Evolutionary conservation across 495 filamentous ascomycete species (phyloP), one percentile per base, ranked within the genome.

Genomic region (Viridothelium virens): DNA sequence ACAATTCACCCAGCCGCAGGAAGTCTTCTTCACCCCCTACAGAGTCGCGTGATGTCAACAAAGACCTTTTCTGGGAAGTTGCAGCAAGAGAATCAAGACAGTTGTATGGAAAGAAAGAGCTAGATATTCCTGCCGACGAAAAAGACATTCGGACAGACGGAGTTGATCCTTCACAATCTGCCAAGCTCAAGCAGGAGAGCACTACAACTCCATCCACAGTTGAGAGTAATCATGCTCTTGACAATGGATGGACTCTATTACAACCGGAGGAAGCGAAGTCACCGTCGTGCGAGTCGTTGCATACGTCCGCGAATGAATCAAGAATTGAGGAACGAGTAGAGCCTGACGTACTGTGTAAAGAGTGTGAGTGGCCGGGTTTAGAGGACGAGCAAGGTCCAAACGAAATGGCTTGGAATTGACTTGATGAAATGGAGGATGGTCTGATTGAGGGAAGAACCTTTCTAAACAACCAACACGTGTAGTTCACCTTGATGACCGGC

Each of bases 201-300:
- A 33, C 5, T 9, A 59, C 25, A 34, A 14, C 7, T 18, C 14
- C 31, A 3, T 14, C 1, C 6, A 31, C 11, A 33, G 31, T 14
- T 36, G 53, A 59, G 25, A 11, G 9, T n/a, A 47, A 41, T 9
- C 5, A 14, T 11, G 37, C 7, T 6, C 38, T 41, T 33, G 61
- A 63, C 9, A 41, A 34, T 41, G 41, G 14, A 39, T 65, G 63
- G 46, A 65, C 63, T 56, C 11, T 65, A 12, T 36, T 65, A 14
- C 53, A 59, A 36, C 3, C 53, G 31, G 63, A 65, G 34, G 46
- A 38, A 18, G 38, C 48, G 44, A 53, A 31, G 33, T 25, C 63
- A 56, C 25, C 39, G 5, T 41, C 61, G 41, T 63, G 34, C 34
- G 34, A 63, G 11, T 48, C 38, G 3, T 36, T 16, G 7, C 14